Evolutionary conservation across 257 asterid genomes (phyloP).

Genomic region (Hygrophila difformis): DNA sequence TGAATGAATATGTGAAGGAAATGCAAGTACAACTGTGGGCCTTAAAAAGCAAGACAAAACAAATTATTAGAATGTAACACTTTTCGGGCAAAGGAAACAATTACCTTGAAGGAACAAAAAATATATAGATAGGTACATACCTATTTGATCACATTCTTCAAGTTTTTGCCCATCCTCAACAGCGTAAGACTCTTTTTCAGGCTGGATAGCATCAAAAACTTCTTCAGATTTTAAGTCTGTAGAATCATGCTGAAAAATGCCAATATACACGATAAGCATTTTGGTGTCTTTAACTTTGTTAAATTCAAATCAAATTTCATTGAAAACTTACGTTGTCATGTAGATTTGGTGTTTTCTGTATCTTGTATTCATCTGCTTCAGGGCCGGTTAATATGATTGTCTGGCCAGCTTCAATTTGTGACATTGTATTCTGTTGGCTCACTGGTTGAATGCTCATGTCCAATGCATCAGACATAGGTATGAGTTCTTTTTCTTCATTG

Average conservation of each 20-base stretch:
- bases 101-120: neutral
- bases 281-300: constrained; percentile 5
- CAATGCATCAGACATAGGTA: constrained; percentile 11
- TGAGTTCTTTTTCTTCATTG: constrained; percentile 21
- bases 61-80: no score
- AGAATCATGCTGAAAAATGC: constrained; percentile 33
- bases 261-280: constrained; percentile 15
- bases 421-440: constrained; percentile 16
- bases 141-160: constrained; percentile 26
- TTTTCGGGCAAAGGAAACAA: neutral
- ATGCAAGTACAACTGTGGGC: neutral
- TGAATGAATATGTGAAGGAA: neutral
- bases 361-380: constrained; percentile 29
- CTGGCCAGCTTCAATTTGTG: constrained; percentile 19
- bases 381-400: constrained; percentile 5
- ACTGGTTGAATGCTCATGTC: constrained; percentile 16
- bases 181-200: constrained; percentile 13
- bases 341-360: constrained; percentile 12
- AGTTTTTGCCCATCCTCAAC: constrained; percentile 18
- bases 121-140: constrained; percentile 20
- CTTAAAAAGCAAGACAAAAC: neutral
- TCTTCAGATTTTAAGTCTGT: constrained; percentile 10
- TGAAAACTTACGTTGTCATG: constrained; percentile 37
- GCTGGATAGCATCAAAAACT: constrained; percentile 20
- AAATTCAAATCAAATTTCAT: neutral